phyloP scores from a whole-genome alignment of 225 moss, liverwort and hornwort genomes.

The Antitrichia curtipendula region DNA sequence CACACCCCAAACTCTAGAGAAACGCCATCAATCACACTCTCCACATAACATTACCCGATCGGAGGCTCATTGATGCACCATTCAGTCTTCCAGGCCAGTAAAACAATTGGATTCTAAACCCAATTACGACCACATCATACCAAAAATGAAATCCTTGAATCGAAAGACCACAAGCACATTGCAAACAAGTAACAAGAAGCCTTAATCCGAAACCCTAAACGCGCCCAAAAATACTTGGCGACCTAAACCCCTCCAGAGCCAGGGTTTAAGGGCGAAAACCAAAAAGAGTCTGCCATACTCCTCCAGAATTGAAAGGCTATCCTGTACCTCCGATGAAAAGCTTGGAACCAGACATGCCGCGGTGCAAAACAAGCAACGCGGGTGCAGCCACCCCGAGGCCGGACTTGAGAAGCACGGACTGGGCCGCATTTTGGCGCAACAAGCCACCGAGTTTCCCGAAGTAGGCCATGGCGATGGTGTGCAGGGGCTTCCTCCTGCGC shows the following conservation, averaged over 20 bases:
- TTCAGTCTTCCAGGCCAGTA: background rate
- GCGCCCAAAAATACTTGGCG: background rate
- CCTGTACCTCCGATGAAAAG: conserved; percentile 20
- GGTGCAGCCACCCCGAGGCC: conserved; percentile 13
- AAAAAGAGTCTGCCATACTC: background rate
- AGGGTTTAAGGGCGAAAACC: conserved; percentile 4
- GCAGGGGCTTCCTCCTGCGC: background rate
- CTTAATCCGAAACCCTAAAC: background rate
- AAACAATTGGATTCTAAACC: background rate
- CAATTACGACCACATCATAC: background rate
- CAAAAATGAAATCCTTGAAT: background rate
- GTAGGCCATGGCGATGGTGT: conserved; percentile 7
- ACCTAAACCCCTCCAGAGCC: background rate
- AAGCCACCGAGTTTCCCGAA: conserved; percentile 39
- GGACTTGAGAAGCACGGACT: conserved; percentile 17
- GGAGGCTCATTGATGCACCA: background rate
- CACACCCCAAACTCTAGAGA: background rate
- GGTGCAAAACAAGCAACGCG: conserved; percentile 37
- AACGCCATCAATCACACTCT: background rate
- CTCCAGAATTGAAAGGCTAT: background rate
- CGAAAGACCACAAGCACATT: background rate
- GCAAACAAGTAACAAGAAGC: background rate
- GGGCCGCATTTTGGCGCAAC: conserved; percentile 40
- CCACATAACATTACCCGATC: background rate
- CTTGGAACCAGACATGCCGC: conserved; percentile 36